These are phyloP conservation scores for Clausena lansium DNA, from an alignment of 345 rosid genomes.

Conservation along the genomic window DNA sequence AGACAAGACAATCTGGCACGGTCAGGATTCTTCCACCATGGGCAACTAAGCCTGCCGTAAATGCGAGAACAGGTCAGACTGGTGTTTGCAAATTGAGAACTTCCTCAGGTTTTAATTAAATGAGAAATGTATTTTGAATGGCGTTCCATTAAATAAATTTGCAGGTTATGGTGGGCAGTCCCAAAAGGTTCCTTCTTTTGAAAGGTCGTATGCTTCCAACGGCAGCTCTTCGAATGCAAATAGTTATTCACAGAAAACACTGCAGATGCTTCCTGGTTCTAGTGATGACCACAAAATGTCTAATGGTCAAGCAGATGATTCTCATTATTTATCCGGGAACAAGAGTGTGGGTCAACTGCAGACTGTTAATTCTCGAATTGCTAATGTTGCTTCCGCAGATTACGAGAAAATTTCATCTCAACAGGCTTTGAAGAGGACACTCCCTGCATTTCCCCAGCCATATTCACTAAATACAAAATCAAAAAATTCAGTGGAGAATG, in stretches of 20 bases:
- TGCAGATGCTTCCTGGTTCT: conserved; percentile 22
- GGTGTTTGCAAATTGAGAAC: conserved; percentile 15
- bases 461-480: conserved; percentile 30
- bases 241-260: conserved; percentile 19
- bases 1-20: conserved; percentile 28
- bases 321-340: conserved; percentile 31
- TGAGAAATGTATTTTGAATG: conserved; percentile 2
- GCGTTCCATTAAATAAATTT: conserved; percentile 8
- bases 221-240: conserved; percentile 42
- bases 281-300: conserved; percentile 29
- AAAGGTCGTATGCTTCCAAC: conserved; percentile 27
- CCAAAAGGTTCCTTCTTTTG: conserved; percentile 24
- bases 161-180: conserved; percentile 37
- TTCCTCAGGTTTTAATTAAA: not conserved
- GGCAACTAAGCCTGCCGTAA: conserved; percentile 21
- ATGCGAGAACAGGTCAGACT: conserved; percentile 32
- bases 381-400: conserved; percentile 44
- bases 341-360: conserved; percentile 33
- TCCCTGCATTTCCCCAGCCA: conserved; percentile 42
- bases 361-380: conserved; percentile 46
- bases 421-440: conserved; percentile 57
- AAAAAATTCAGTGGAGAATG: conserved; percentile 30
- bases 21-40: conserved; percentile 49
- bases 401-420: conserved; percentile 61
- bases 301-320: conserved; percentile 31